Evolutionary conservation across 441 rosid genomes (phyloP).

Genomic region (Sinapis alba): DNA sequence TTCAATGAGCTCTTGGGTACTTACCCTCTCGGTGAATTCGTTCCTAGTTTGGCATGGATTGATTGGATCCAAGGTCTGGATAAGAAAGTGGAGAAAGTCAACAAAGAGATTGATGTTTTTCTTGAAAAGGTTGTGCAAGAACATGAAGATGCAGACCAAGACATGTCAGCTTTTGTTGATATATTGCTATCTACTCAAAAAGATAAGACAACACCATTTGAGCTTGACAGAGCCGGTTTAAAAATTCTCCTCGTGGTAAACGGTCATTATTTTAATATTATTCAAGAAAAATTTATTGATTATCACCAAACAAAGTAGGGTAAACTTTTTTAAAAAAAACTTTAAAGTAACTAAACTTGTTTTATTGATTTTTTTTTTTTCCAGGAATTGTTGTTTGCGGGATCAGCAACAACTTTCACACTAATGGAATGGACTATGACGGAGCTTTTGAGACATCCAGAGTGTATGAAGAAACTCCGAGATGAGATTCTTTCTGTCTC

Average conservation of each 20-base stretch:
- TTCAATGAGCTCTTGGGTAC: slow-evolving; percentile 32
- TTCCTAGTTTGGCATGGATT: slow-evolving; percentile 49
- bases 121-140: slow-evolving; percentile 40
- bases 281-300: neutral
- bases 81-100: slow-evolving; percentile 30
- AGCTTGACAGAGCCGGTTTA: slow-evolving; percentile 33
- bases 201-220: slow-evolving; percentile 20
- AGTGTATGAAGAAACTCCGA: slow-evolving; percentile 13
- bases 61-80: slow-evolving; percentile 28
- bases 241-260: slow-evolving; percentile 13
- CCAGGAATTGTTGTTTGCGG: neutral
- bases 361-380: neutral
- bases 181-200: slow-evolving; percentile 41
- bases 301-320: neutral
- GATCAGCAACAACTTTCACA: neutral
- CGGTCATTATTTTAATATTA: neutral
- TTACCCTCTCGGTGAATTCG: slow-evolving; percentile 44
- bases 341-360: neutral
- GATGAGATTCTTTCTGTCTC: neutral
- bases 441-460: slow-evolving; percentile 15
- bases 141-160: slow-evolving; percentile 21
- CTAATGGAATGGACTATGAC: neutral
- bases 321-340: too few relatives aligned
- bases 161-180: slow-evolving; percentile 38
- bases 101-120: slow-evolving; percentile 40